These are phyloP conservation scores for Litchi chinensis DNA, from an alignment of 345 rosid species.

Conservation along the genomic window DNA sequence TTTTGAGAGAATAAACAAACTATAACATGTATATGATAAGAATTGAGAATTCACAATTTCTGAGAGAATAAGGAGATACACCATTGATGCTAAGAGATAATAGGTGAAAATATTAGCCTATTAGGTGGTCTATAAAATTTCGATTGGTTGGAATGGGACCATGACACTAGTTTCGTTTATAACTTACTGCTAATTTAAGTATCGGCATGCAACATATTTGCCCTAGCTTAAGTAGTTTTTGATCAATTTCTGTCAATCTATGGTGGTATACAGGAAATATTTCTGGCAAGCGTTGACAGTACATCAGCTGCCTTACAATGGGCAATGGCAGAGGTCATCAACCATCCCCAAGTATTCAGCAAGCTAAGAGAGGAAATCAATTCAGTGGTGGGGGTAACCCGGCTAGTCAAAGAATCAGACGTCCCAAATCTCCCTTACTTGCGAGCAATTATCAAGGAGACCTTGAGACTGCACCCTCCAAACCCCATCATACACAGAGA, in stretches of 20 bases:
- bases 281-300: constrained; percentile 26
- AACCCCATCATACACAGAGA: constrained; percentile 27
- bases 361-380: constrained; percentile 35
- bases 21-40: too few relatives aligned
- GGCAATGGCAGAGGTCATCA: constrained; percentile 39
- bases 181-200: not conserved
- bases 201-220: not conserved
- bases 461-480: constrained; percentile 37
- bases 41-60: too few relatives aligned
- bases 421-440: constrained; percentile 32
- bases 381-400: constrained; percentile 18
- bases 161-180: not conserved
- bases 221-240: not conserved
- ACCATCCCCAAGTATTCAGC: constrained; percentile 23
- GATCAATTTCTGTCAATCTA: not conserved
- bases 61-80: too few relatives aligned
- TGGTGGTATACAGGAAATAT: constrained; percentile 10
- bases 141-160: too few relatives aligned
- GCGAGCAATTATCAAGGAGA: constrained; percentile 36
- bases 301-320: constrained; percentile 32
- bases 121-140: too few relatives aligned
- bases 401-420: constrained; percentile 34
- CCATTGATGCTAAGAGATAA: too few relatives aligned
- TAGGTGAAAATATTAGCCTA: too few relatives aligned
- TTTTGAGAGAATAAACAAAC: too few relatives aligned